Percentiles rank a stretch among this genome's conserved stretches.
phyloP scores from a whole-genome alignment of 2,329 filamentous ascomycete species.

The Calonectria honghensis region DNA sequence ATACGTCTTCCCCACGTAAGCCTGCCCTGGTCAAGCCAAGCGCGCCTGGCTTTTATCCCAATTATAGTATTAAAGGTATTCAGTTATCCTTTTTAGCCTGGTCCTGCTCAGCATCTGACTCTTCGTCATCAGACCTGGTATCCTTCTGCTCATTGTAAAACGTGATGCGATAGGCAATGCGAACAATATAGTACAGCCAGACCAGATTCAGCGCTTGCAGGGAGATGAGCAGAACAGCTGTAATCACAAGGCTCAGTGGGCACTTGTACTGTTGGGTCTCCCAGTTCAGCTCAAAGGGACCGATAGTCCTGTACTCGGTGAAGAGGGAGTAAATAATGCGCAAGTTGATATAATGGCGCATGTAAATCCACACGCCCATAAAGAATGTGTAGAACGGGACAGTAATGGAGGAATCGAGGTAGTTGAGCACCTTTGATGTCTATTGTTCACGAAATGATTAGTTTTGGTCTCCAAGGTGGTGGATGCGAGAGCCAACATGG shows the following conservation, averaged over 20 bases:
- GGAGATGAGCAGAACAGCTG: constrained; percentile 75
- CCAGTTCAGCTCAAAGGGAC: constrained; percentile 85
- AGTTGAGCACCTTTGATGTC: constrained; percentile 92
- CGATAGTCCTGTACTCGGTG: constrained; percentile 83
- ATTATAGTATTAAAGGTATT: neutral
- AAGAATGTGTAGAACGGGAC: constrained; percentile 88
- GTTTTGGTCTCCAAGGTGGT: neutral
- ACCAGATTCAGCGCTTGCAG: constrained; percentile 86
- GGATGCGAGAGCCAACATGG: neutral
- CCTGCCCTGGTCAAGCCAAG: neutral
- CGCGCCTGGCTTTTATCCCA: neutral
- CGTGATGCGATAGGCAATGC: constrained; percentile 83
- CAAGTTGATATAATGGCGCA: constrained; percentile 89
- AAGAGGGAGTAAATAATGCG: constrained; percentile 83
- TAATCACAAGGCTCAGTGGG: constrained; percentile 79
- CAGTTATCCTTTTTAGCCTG: neutral
- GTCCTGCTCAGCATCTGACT: constrained; percentile 53
- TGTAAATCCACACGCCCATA: constrained; percentile 88
- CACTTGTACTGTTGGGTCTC: constrained; percentile 85
- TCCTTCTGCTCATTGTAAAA: constrained; percentile 78
- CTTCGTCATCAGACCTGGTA: constrained; percentile 81
- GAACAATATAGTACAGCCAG: constrained; percentile 85
- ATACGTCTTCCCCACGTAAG: neutral
- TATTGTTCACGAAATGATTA: constrained; percentile 56
- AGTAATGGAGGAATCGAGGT: constrained; percentile 86